These are phyloP conservation scores for Tetrahymena borealis DNA, from an alignment of 73 alveolate genomes.

Conservation along the genomic window DNA sequence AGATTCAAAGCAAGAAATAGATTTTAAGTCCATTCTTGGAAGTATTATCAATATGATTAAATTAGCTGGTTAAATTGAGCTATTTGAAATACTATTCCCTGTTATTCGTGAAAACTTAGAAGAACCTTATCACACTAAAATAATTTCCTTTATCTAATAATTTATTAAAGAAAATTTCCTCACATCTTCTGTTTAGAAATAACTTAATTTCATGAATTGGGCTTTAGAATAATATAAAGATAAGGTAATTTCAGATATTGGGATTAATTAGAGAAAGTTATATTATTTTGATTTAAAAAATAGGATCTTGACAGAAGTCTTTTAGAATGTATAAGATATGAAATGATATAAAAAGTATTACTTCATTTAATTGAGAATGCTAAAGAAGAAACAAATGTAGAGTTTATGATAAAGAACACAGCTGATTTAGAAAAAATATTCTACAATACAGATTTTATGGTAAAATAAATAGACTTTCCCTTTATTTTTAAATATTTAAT, in stretches of 20 bases:
- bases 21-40: constrained; percentile 1
- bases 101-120: constrained; percentile 12
- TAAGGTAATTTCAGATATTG: background rate
- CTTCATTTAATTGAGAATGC: constrained; percentile 8
- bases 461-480: no score
- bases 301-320: constrained; percentile 5
- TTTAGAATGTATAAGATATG: constrained; percentile 14
- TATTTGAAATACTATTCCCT: constrained; percentile 32
- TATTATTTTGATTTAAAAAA: background rate
- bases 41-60: constrained; percentile 22
- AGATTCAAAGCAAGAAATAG: constrained; percentile 15
- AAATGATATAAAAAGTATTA: constrained; percentile 18
- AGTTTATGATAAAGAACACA: background rate
- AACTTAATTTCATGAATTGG: constrained; percentile 15
- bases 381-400: background rate
- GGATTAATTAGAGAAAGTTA: background rate
- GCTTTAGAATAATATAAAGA: constrained; percentile 4
- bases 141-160: background rate
- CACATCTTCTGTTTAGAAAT: background rate
- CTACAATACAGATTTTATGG: background rate
- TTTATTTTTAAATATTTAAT: no score
- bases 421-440: background rate
- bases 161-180: background rate
- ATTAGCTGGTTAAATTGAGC: constrained; percentile 11
- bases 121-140: background rate